Base-by-base conservation (phyloP, 2,329 filamentous ascomycete species). In the Hypoxylon sp. region DNA sequence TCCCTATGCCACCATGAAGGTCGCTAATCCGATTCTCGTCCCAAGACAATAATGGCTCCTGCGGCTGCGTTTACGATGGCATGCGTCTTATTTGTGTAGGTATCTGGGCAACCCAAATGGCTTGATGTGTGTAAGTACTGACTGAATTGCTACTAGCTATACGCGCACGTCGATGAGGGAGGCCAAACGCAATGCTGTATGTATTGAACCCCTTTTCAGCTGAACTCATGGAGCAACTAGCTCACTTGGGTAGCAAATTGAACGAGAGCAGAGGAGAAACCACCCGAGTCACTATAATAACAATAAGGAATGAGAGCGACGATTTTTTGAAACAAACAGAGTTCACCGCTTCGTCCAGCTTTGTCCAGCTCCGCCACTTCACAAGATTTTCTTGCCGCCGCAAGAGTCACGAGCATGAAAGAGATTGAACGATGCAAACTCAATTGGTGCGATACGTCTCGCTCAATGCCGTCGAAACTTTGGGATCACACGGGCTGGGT, bases 41-140 rank as follows among this genome's bases (percentile, higher is more conserved):
- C 26, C 3, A 36, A 63, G 60, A 61, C 56, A 1, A 51, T 61
- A 32, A 61, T 63, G 59, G 60, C 60, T 8, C 60, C 60, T 5
- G 59, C 53, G 3, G 60, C 60, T 1, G 60, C 60, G 4, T 63
- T 63, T 13, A 60, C 56, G 6, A 63, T 63, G 60, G 60, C 60
- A 5, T 61, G 59, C 12, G 12, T 63, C 11, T 32, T 63, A n/a
- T 60, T 63, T 21, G 29, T 29, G 60, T 63, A 57, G 2, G 55
- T 42, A 30, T 3, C 12, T 13, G n/a, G 5, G 8, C 25, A 17
- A 15, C 4, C 9, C 12, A 12, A 7, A 3, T 12, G 20, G 21
- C 21, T 25, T 9, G 21, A 25, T 25, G 15, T 20, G n/a, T 12
- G 13, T 40, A 13, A 23, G 13, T 15, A 40, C 40, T 49, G 19